Percentiles rank a stretch among this genome's conserved stretches.
Evolutionary conservation across 331 rosid genomes (phyloP).

Genomic region (Cydonia oblonga): DNA sequence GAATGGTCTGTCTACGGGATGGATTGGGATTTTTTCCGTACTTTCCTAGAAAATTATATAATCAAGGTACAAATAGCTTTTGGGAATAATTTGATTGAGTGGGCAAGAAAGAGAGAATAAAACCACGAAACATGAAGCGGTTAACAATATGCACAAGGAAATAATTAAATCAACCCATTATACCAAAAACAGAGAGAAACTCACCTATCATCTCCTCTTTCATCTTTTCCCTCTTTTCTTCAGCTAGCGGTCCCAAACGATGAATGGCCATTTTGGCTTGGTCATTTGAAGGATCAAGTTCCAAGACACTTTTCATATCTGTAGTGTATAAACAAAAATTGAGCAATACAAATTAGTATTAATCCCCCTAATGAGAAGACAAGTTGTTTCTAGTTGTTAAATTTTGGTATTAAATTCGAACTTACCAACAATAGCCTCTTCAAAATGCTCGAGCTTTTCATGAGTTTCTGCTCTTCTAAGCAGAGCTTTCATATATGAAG

Average conservation of each 20-base stretch:
- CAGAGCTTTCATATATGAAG: conserved; percentile 65
- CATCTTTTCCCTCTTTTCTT: conserved; percentile 84
- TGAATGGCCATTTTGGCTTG: conserved; percentile 53
- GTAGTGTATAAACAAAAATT: conserved; percentile 13
- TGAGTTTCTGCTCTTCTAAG: conserved; percentile 83
- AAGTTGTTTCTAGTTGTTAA: not conserved
- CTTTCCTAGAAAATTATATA: not conserved
- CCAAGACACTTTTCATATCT: conserved; percentile 78
- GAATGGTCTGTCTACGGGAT: not conserved
- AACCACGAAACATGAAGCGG: not conserved
- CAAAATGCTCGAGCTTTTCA: conserved; percentile 90
- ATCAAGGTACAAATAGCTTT: not conserved
- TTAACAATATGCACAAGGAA: no score
- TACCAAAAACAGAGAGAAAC: conserved; percentile 25
- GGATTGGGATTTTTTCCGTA: not conserved
- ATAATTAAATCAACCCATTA: conserved; percentile 17
- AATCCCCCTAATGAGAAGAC: not conserved
- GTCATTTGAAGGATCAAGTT: conserved; percentile 75
- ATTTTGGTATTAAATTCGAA: not conserved
- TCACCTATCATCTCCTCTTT: conserved; percentile 93
- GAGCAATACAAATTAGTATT: not conserved
- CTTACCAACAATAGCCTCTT: conserved; percentile 80
- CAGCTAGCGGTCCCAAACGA: conserved; percentile 72
- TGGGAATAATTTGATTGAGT: not conserved
- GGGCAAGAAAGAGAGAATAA: not conserved